Conservation (phyloP, 345 rosid genomes). For the Kandelia obovata region DNA sequence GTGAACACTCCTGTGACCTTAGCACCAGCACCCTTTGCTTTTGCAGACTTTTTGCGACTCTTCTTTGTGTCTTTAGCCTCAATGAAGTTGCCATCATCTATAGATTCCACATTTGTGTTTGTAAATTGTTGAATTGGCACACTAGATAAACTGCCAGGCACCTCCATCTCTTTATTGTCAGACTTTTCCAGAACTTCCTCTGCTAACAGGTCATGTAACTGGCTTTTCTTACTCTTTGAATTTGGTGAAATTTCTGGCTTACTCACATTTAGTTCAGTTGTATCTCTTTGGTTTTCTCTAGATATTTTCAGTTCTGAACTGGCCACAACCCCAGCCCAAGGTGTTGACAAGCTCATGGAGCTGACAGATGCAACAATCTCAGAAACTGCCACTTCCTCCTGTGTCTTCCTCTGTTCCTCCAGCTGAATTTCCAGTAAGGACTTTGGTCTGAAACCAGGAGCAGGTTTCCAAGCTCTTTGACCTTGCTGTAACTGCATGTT, state of each 20-base stretch:
- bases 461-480: constrained; percentile 90
- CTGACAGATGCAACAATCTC: constrained; percentile 41
- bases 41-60: constrained; percentile 88
- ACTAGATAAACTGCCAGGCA: constrained; percentile 25
- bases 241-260: constrained; percentile 43
- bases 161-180: constrained; percentile 42
- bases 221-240: constrained; percentile 55
- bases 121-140: constrained; percentile 31
- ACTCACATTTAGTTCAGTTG: constrained; percentile 32
- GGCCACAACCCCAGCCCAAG: constrained; percentile 76
- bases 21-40: constrained; percentile 57
- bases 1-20: constrained; percentile 36
- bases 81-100: constrained; percentile 69
- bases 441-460: constrained; percentile 92
- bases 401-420: constrained; percentile 80
- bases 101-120: constrained; percentile 28
- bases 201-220: constrained; percentile 63
- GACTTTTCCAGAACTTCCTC: constrained; percentile 65
- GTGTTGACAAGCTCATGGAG: constrained; percentile 44
- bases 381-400: constrained; percentile 51
- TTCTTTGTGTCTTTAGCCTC: constrained; percentile 86
- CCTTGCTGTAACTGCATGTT: constrained; percentile 35
- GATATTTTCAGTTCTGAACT: constrained; percentile 48
- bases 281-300: constrained; percentile 44
- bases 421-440: constrained; percentile 93